These are phyloP conservation scores for Taphrina confusa DNA, from an alignment of 1,139 yeast species.

Conservation along the genomic window DNA sequence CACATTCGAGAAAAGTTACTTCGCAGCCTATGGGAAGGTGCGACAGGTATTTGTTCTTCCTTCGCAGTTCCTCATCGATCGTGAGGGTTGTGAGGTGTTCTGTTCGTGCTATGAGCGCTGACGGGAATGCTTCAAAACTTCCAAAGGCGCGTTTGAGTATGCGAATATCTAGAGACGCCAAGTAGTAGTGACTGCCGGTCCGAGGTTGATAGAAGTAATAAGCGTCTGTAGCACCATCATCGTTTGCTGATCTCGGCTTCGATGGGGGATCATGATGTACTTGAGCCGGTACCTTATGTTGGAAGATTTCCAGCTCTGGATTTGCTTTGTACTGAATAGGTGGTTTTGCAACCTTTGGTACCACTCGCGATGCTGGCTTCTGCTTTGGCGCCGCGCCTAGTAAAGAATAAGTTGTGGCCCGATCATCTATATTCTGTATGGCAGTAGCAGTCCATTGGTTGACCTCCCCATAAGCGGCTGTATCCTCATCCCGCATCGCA, in stretches of 20 bases:
- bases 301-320: no score
- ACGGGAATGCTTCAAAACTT: constrained; percentile 66
- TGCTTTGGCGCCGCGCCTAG: constrained; percentile 37
- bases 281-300: background rate
- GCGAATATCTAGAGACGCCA: constrained; percentile 77
- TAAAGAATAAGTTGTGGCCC: constrained; percentile 33
- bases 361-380: background rate
- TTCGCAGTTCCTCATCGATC: constrained; percentile 57
- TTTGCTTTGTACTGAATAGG: constrained; percentile 2
- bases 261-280: background rate
- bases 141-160: constrained; percentile 67
- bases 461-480: constrained; percentile 59
- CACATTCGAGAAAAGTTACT: constrained; percentile 79
- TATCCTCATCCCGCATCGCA: constrained; percentile 58
- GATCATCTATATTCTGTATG: constrained; percentile 42
- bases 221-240: constrained; percentile 43
- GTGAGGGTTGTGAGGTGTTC: constrained; percentile 70
- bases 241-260: constrained; percentile 20
- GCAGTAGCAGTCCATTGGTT: constrained; percentile 63
- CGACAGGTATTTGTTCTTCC: constrained; percentile 69
- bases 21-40: constrained; percentile 86
- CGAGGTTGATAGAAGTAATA: constrained; percentile 71
- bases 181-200: constrained; percentile 63
- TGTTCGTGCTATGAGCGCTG: constrained; percentile 60
- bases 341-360: background rate